These are phyloP conservation scores for Avena atlantica DNA, from an alignment of 176 grass and related monocot genomes.

Conservation along the genomic window DNA sequence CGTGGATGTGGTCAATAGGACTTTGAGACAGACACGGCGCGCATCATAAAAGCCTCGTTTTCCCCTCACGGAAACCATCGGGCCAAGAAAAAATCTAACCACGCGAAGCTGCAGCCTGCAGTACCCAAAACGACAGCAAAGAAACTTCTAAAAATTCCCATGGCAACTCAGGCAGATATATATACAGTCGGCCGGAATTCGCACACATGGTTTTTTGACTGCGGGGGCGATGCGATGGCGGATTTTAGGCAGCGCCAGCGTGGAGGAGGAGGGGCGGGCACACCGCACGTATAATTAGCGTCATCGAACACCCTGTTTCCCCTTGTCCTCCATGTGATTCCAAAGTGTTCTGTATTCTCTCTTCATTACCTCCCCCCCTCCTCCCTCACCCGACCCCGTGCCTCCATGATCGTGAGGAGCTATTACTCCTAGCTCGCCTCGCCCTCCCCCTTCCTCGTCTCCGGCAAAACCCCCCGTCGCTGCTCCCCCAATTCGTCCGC, in stretches of 20 bases:
- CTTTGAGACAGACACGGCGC: background rate
- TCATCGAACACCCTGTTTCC: constrained; percentile 40
- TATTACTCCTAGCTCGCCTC: constrained; percentile 23
- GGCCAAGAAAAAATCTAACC: background rate
- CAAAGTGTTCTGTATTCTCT: background rate
- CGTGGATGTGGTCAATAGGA: background rate
- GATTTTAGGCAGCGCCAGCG: constrained; percentile 14
- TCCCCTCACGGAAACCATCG: background rate
- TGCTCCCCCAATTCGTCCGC: background rate
- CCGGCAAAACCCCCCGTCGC: background rate
- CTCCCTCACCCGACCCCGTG: background rate
- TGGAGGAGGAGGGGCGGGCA: background rate
- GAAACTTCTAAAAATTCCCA: constrained; percentile 3
- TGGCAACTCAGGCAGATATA: background rate
- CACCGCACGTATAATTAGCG: constrained; percentile 32
- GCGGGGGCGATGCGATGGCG: background rate
- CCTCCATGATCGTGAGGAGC: constrained; percentile 43
- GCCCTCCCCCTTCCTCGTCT: background rate
- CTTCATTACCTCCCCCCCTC: constrained; percentile 41
- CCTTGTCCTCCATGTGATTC: constrained; percentile 62
- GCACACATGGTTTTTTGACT: constrained; percentile 30
- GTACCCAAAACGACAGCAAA: background rate
- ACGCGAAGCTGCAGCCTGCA: background rate
- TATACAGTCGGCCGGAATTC: background rate
- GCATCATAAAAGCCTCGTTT: background rate